phyloP scores from a whole-genome alignment of 2,329 filamentous ascomycete genomes.

The Neopestalotiopsis sp. region DNA sequence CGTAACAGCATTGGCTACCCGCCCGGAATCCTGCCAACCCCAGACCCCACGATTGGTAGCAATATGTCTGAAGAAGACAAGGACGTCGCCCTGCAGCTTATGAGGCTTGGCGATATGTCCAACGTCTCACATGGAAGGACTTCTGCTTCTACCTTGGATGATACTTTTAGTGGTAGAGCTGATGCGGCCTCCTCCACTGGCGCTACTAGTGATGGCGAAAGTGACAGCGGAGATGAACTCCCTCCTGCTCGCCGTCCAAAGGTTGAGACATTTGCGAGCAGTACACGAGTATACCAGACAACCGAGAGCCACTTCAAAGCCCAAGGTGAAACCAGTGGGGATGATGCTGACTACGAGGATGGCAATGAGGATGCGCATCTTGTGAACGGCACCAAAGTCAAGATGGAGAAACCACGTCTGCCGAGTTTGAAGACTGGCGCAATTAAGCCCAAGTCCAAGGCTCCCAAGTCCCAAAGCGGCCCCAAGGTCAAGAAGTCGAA shows the following conservation, averaged over 20 bases:
- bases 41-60: constrained; percentile 95
- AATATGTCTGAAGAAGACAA: constrained; percentile 94
- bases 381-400: constrained; percentile 47
- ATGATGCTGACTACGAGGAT: constrained; percentile 60
- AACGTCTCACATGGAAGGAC: constrained; percentile 93
- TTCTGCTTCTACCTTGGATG: constrained; percentile 90
- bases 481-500: constrained; percentile 60
- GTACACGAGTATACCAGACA: constrained; percentile 54
- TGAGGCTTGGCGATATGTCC: constrained; percentile 92
- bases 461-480: constrained; percentile 41
- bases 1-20: constrained; percentile 67
- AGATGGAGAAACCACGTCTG: constrained; percentile 42
- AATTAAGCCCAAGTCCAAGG: constrained; percentile 42
- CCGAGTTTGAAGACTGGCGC: constrained; percentile 45
- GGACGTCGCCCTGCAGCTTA: constrained; percentile 95
- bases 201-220: constrained; percentile 79
- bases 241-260: constrained; percentile 65
- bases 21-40: constrained; percentile 79
- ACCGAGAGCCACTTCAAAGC: constrained; percentile 58
- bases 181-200: constrained; percentile 85
- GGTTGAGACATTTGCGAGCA: constrained; percentile 48
- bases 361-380: constrained; percentile 46
- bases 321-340: constrained; percentile 57
- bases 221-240: constrained; percentile 67
- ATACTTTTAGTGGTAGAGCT: constrained; percentile 88